Evolutionary conservation across 352 stramenopile genomes (phyloP).

Genomic region (Plasmopara viticola): DNA sequence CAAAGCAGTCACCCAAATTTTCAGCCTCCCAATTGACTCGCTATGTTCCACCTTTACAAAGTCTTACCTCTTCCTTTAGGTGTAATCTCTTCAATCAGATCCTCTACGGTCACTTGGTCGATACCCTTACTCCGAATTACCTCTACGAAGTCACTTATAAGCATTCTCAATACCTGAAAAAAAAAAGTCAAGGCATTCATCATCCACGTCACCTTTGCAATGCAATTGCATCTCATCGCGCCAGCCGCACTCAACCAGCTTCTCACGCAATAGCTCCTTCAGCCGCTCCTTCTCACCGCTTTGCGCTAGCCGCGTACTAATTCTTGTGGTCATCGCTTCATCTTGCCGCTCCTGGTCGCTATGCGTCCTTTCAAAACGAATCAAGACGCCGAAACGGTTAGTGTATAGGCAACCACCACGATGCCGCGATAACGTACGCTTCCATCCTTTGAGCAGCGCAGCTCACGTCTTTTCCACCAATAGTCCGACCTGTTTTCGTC

Average conservation of each 20-base stretch:
- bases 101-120: constrained; percentile 92
- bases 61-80: constrained; percentile 67
- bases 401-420: constrained; percentile 2
- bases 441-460: constrained; percentile 18
- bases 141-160: constrained; percentile 42
- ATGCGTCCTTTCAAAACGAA: constrained; percentile 32
- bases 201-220: constrained; percentile 54
- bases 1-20: constrained; percentile 1
- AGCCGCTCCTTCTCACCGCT: constrained; percentile 88
- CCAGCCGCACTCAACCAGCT: constrained; percentile 89
- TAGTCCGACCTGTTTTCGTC: constrained; percentile 8
- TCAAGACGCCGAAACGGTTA: constrained; percentile 6
- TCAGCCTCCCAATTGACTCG: constrained; percentile 5
- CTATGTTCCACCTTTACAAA: background rate
- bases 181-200: background rate
- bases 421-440: constrained; percentile 19
- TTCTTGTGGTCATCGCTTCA: constrained; percentile 64
- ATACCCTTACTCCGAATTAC: constrained; percentile 91
- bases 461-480: constrained; percentile 18
- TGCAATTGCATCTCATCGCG: constrained; percentile 87
- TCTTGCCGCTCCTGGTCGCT: constrained; percentile 51
- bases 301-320: constrained; percentile 85
- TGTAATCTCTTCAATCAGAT: constrained; percentile 90
- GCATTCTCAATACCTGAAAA: background rate
- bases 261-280: constrained; percentile 82